Evolutionary conservation across 129 eudicot genomes (phyloP).

Genomic region (Arctium lappa): DNA sequence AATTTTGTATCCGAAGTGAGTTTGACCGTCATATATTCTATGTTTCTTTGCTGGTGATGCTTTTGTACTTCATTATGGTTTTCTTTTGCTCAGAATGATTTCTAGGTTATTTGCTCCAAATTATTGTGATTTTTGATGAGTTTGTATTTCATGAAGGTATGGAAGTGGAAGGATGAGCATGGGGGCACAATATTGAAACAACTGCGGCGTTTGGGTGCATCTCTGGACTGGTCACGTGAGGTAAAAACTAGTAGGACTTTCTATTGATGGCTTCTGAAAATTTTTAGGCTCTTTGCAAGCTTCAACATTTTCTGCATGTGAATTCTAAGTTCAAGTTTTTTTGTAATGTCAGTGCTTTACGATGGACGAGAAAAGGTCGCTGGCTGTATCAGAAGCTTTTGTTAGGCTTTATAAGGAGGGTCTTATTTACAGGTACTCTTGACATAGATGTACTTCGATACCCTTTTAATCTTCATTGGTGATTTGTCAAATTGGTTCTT

Average conservation of each 20-base stretch:
- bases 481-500: background rate
- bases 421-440: slow-evolving; percentile 72
- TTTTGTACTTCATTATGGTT: background rate
- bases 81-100: background rate
- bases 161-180: slow-evolving; percentile 90
- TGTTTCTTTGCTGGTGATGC: background rate
- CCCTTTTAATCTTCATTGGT: background rate
- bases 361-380: slow-evolving; percentile 80
- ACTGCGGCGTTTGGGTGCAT: slow-evolving; percentile 88
- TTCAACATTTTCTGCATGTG: background rate
- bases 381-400: slow-evolving; percentile 84
- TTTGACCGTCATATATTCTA: slow-evolving; percentile 8
- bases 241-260: slow-evolving; percentile 23
- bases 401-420: slow-evolving; percentile 82
- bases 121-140: background rate
- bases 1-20: slow-evolving; percentile 86
- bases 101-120: background rate
- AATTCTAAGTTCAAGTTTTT: background rate
- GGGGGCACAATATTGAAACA: slow-evolving; percentile 88
- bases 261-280: background rate
- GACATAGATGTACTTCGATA: background rate
- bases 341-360: slow-evolving; percentile 43
- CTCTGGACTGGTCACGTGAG: slow-evolving; percentile 99
- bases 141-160: slow-evolving; percentile 54
- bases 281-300: background rate